These are phyloP conservation scores for Lactarius tabidus DNA, from an alignment of 768 basidiomycete species.

Conservation along the genomic window DNA sequence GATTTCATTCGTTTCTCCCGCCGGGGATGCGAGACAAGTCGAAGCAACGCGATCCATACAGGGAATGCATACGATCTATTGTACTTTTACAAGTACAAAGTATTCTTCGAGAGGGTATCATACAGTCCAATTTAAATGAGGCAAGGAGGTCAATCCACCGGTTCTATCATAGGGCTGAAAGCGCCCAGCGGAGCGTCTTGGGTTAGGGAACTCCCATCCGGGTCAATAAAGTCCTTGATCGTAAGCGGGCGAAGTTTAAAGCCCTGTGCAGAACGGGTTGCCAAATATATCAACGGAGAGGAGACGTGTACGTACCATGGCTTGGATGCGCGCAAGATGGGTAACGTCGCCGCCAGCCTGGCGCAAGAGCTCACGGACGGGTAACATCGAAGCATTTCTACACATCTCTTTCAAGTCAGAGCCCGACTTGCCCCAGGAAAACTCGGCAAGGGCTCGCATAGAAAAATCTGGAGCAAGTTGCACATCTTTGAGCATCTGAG, in stretches of 20 bases:
- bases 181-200: background rate
- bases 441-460: constrained; percentile 56
- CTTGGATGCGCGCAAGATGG: constrained; percentile 41
- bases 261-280: constrained; percentile 45
- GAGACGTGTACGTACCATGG: constrained; percentile 38
- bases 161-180: background rate
- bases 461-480: constrained; percentile 59
- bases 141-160: constrained; percentile 1
- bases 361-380: constrained; percentile 80
- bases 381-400: constrained; percentile 89
- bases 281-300: background rate
- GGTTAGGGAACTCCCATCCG: constrained; percentile 31
- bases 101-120: constrained; percentile 4
- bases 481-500: constrained; percentile 82
- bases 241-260: constrained; percentile 72
- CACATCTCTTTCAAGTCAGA: constrained; percentile 92
- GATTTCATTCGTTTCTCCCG: too few relatives aligned
- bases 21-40: too few relatives aligned
- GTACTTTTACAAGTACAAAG: background rate
- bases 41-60: background rate
- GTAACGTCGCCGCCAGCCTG: constrained; percentile 45
- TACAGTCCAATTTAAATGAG: background rate
- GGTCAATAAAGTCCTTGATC: constrained; percentile 62
- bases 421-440: constrained; percentile 75
- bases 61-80: background rate